These are phyloP conservation scores for Pseudocercospora fijiensis DNA, from an alignment of 2,329 filamentous ascomycete genomes.

Conservation along the genomic window DNA sequence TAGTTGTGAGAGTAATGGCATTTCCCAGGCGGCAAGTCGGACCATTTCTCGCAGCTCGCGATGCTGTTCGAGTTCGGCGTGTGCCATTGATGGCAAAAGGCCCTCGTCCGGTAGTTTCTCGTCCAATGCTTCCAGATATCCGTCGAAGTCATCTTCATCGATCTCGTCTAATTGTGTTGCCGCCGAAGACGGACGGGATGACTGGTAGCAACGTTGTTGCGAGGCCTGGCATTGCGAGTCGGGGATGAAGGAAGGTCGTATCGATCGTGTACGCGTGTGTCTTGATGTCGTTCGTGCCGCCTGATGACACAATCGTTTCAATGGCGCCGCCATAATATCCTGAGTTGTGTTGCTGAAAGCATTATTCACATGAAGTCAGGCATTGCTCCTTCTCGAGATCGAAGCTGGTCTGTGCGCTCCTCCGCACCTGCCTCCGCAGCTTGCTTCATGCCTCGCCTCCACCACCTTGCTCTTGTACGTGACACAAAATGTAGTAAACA, in stretches of 20 bases:
- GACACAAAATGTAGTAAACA: conserved; percentile 17
- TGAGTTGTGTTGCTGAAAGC: conserved; percentile 3
- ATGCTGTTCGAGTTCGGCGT: conserved; percentile 83
- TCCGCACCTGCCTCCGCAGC: conserved; percentile 8
- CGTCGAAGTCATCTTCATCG: conserved; percentile 17
- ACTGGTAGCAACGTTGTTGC: conserved; percentile 18
- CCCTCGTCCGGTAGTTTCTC: conserved; percentile 60
- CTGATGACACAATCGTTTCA: conserved; percentile 34
- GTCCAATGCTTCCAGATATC: conserved; percentile 17
- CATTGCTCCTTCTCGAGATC: conserved; percentile 2
- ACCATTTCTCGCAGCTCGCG: conserved; percentile 87
- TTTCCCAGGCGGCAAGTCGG: conserved; percentile 87
- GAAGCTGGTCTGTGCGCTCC: conserved; percentile 23
- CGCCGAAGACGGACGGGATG: conserved; percentile 13
- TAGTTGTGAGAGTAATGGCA: conserved; percentile 81
- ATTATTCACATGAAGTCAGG: conserved; percentile 12
- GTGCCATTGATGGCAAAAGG: conserved; percentile 79
- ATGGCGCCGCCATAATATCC: conserved; percentile 32
- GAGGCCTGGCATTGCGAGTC: conserved; percentile 17
- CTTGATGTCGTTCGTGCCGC: conserved; percentile 25
- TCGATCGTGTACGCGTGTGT: conserved; percentile 6
- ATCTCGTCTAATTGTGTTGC: conserved; percentile 11
- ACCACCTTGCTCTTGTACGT: not conserved
- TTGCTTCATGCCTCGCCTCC: conserved; percentile 4
- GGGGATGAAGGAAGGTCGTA: conserved; percentile 1